phyloP scores from a whole-genome alignment of 495 filamentous ascomycete genomes.

The Tuber borchii region DNA sequence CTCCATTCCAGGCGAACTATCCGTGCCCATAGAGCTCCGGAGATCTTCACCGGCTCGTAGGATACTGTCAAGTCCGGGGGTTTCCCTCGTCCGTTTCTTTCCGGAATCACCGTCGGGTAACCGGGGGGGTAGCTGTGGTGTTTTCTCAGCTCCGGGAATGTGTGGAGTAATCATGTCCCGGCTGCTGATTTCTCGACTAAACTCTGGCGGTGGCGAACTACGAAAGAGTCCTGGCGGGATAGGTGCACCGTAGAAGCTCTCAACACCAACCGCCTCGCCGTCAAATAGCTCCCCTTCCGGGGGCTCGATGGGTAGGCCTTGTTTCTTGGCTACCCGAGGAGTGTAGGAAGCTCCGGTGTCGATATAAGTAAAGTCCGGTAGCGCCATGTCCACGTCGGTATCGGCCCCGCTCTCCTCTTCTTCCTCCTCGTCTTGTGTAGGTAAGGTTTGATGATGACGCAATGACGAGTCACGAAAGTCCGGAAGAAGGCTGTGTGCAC shows the following conservation, averaged over 20 bases:
- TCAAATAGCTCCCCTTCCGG: slow-evolving; percentile 12
- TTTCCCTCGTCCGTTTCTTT: slow-evolving; percentile 15
- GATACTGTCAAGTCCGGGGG: slow-evolving; percentile 12
- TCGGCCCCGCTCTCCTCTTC: slow-evolving; percentile 15
- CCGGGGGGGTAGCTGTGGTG: slow-evolving; percentile 8
- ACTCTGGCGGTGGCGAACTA: slow-evolving; percentile 17
- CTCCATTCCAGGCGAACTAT: slow-evolving; percentile 11
- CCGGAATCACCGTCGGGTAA: background rate
- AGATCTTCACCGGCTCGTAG: slow-evolving; percentile 15
- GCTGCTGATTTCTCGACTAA: slow-evolving; percentile 4
- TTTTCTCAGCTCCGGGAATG: background rate
- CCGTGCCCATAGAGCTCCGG: slow-evolving; percentile 18
- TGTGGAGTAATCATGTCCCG: slow-evolving; percentile 3
- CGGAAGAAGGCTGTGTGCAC: slow-evolving; percentile 20
- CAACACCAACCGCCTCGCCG: slow-evolving; percentile 14
- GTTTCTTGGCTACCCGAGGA: slow-evolving; percentile 14
- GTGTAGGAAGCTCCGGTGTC: slow-evolving; percentile 20
- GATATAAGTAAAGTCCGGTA: slow-evolving; percentile 26
- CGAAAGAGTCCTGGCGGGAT: slow-evolving; percentile 6
- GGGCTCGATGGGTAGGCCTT: slow-evolving; percentile 4
- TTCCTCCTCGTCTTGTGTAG: slow-evolving; percentile 8
- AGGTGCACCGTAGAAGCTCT: slow-evolving; percentile 23
- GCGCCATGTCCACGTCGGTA: slow-evolving; percentile 8
- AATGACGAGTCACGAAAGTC: slow-evolving; percentile 23
- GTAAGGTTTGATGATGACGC: slow-evolving; percentile 5